These are phyloP conservation scores for Podosphaera fusca DNA, from an alignment of 2,329 filamentous ascomycete genomes.

Conservation along the genomic window DNA sequence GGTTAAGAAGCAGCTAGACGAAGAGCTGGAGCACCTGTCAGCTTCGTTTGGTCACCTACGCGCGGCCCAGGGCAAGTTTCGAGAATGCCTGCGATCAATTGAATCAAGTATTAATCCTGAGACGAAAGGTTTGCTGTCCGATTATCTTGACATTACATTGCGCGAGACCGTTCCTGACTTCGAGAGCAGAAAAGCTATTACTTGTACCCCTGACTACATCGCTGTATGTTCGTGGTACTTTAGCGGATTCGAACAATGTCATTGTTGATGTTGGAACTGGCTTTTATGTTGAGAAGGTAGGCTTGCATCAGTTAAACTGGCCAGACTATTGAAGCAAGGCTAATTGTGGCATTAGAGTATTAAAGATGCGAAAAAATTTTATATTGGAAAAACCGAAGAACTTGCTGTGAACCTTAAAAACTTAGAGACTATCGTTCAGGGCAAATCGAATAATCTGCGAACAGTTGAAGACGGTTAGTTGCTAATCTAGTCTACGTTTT, in stretches of 20 bases:
- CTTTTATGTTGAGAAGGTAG: slow-evolving; percentile 80
- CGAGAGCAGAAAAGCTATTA: slow-evolving; percentile 28
- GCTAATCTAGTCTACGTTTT: background rate
- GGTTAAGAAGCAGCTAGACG: slow-evolving; percentile 88
- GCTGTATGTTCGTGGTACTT: slow-evolving; percentile 69
- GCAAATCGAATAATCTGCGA: slow-evolving; percentile 65
- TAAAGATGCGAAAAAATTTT: slow-evolving; percentile 40
- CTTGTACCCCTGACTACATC: slow-evolving; percentile 90
- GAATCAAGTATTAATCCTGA: slow-evolving; percentile 27
- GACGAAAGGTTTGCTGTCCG: slow-evolving; percentile 15
- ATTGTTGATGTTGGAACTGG: slow-evolving; percentile 86
- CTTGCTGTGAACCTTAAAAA: slow-evolving; percentile 40
- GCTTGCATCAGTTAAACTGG: background rate
- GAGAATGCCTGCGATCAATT: slow-evolving; percentile 68
- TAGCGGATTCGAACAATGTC: slow-evolving; percentile 53
- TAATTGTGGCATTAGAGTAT: slow-evolving; percentile 20
- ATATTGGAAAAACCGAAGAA: slow-evolving; percentile 43
- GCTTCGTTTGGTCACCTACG: slow-evolving; percentile 75
- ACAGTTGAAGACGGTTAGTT: slow-evolving; percentile 64
- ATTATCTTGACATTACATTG: too few relatives aligned
- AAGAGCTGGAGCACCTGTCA: slow-evolving; percentile 86
- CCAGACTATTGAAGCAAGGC: background rate
- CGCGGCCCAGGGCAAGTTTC: slow-evolving; percentile 75
- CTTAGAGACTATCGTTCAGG: slow-evolving; percentile 42
- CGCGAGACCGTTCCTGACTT: too few relatives aligned